Evolutionary conservation across 2,329 filamentous ascomycete genomes (phyloP), one percentile per base, ranked within the genome.

Genomic region (Tothia fuscella): DNA sequence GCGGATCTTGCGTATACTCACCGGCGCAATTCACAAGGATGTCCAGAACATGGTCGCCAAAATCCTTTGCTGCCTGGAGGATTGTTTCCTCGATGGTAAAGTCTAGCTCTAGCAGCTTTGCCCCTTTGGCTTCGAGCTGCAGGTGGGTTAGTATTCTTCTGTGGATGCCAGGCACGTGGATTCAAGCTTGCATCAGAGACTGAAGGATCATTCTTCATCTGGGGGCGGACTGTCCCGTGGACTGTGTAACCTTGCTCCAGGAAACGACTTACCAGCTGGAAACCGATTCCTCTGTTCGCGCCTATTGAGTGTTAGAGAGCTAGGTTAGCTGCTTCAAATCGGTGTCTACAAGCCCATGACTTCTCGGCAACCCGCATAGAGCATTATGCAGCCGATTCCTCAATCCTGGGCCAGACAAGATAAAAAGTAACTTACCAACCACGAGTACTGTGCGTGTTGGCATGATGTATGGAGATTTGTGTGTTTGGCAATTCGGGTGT

Each of bases 41-140:
- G 36, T 39, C 36, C 6, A 39, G 36, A 13, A 25, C 20, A 12
- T 30, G 24, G 13, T 39, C 9, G 24, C 36, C 36, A 39, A 28
- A 39, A 13, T 26, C 36, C 9, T 16, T 39, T 12, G 36, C 36
- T 13, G 36, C 24, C 9, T 39, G 22, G 13, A 14, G 7, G 22
- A 39, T 29, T 5, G 5, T 39, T 14, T 2, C n/a, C 12, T 39
- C 36, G 5, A 25, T 16, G n/a, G n/a, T 7, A 6, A 39, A 12
- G 24, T 39, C 36, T 39, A 39, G 22, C 22, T 26, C 24, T 2
- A 39, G 36, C 29, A 39, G 16, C 36, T 17, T 39, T 17, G 21
- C 36, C n/a, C 36, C 36, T 28, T 26, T 39, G 9, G 36, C 24
- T 14, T 25, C 6, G 22, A 39, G 36, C 36, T 39, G 36, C 26